Evolutionary conservation across 106 monocot genomes (phyloP).

Genomic region (Platanthera guangdongensis): DNA sequence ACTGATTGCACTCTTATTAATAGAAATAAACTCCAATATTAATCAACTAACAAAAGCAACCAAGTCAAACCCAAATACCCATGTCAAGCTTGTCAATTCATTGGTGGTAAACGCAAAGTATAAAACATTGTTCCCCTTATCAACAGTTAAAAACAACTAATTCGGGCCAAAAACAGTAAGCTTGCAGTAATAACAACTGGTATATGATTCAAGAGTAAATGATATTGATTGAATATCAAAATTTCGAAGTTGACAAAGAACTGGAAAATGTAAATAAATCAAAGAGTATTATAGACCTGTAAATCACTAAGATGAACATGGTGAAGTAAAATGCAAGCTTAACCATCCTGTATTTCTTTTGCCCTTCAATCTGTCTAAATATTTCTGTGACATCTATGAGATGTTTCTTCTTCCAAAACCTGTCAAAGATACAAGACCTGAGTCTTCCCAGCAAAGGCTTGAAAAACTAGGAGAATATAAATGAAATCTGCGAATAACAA

Average conservation of each 20-base stretch:
- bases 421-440: conserved; percentile 14
- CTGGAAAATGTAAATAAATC: not conserved
- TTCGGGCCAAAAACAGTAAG: not conserved
- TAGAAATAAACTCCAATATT: not conserved
- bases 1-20: not conserved
- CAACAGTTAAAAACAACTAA: not conserved
- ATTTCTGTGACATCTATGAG: conserved; percentile 93
- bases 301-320: conserved; percentile 75
- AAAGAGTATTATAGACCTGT: conserved; percentile 39
- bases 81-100: not conserved
- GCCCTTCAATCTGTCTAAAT: conserved; percentile 55
- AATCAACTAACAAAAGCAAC: not conserved
- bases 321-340: conserved; percentile 81
- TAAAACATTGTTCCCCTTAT: not conserved
- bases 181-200: not conserved
- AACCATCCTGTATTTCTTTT: conserved; percentile 81
- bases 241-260: not conserved
- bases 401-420: conserved; percentile 67
- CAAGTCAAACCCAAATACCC: not conserved
- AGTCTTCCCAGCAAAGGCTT: not conserved
- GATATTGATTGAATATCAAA: not conserved
- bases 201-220: not conserved
- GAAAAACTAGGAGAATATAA: not conserved
- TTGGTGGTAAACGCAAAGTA: not conserved
- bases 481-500: not conserved